Base-by-base conservation (phyloP, 2,329 filamentous ascomycete species). In the Plenodomus lindquistii region DNA sequence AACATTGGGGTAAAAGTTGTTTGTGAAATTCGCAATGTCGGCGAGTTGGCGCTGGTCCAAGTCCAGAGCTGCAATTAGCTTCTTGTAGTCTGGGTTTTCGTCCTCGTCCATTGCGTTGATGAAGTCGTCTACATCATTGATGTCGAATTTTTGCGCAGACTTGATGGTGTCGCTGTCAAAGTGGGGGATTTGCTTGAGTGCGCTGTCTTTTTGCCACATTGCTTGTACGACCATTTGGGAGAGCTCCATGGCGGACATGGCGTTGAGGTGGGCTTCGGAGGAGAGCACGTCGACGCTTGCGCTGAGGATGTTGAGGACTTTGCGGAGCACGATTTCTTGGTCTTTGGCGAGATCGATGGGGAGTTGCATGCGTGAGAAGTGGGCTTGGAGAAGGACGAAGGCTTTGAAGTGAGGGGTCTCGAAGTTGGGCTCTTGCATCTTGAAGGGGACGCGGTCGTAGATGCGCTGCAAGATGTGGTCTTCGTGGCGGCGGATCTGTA, bases 361-460 rank as follows among this genome's bases (percentile, higher is more conserved):
- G 46, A 99, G 81, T 73, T 96, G 91, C 91, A 99, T 95, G 48
- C 95, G 84, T 4, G 92, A 96, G 74, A 99, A 99, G 75, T 99
- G 94, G 2, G 94, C 94, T 72, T 99, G 94, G 6, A 99, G 81
- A 39, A 99, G 81, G n/a, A 97, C 89, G 67, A 97, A 97, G 0
- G 93, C 89, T 77, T 99, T 99, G 82, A 97, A 97, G 69, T 97
- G 91, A 1, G 94, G 91, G n/a, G 91, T 94, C 70, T 97, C 91
- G 65, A 87, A 96, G 50, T 85, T 86, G 13, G 85, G 83, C 58
- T 96, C 84, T 0, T 89, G 83, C 87, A 97, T 94, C 81, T 97
- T 97, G 69, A 97, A 93, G 0, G 94, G 94, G 19, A 96, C 82
- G 43, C 91, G 88, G 64, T 97, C 92, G 73, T 99, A 97, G 59